Evolutionary conservation across 2,329 filamentous ascomycete genomes (phyloP).

Genomic region (Teratosphaeria pseudoeucalypti): DNA sequence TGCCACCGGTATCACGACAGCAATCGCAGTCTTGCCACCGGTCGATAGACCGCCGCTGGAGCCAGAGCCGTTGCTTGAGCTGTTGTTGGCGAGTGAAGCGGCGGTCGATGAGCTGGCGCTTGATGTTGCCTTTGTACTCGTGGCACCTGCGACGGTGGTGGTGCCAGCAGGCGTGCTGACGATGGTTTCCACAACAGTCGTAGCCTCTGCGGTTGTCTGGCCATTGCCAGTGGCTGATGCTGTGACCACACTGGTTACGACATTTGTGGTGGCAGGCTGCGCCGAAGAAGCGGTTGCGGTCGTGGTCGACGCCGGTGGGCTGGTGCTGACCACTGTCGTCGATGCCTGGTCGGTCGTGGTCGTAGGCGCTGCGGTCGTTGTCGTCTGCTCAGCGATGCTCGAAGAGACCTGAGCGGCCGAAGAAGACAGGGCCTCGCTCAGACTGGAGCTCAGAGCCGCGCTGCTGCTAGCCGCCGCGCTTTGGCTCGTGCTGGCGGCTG

Average conservation of each 20-base stretch:
- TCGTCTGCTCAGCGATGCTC: neutral
- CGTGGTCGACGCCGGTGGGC: neutral
- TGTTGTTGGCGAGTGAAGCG: slow-evolving; percentile 1
- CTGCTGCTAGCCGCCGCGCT: neutral
- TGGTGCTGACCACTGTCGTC: neutral
- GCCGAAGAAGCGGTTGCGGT: neutral
- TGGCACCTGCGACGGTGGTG: neutral
- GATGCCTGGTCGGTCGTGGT: neutral
- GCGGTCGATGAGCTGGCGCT: slow-evolving; percentile 4
- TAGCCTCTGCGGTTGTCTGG: neutral
- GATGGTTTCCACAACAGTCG: slow-evolving; percentile 1
- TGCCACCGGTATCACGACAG: slow-evolving; percentile 86
- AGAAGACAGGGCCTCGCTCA: neutral
- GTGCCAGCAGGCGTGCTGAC: slow-evolving; percentile 4
- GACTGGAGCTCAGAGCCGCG: slow-evolving; percentile 1
- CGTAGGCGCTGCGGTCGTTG: neutral
- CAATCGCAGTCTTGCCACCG: slow-evolving; percentile 72
- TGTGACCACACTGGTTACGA: slow-evolving; percentile 4
- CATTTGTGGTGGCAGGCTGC: slow-evolving; percentile 1
- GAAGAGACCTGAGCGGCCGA: slow-evolving; percentile 1
- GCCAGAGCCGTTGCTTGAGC: neutral
- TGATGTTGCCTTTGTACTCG: neutral
- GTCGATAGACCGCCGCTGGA: slow-evolving; percentile 42
- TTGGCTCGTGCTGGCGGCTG: slow-evolving; percentile 1
- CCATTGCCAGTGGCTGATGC: neutral